A percentile compares a stretch with the other conserved stretches of the same genome.
Evolutionary conservation across 2,329 filamentous ascomycete species (phyloP).

Genomic region (Curvularia verruculosa): DNA sequence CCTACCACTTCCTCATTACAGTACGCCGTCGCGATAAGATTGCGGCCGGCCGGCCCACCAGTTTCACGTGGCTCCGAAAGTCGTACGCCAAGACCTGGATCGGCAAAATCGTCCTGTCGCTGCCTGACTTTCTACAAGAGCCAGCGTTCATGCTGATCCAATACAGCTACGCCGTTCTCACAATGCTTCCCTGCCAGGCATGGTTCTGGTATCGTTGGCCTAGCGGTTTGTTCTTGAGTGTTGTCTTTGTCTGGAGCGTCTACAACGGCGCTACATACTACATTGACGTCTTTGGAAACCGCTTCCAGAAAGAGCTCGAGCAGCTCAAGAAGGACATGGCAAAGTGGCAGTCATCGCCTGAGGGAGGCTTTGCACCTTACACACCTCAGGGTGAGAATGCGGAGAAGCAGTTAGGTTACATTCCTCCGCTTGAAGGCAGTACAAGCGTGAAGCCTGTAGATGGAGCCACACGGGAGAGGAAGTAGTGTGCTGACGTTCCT

Average conservation of each 20-base stretch:
- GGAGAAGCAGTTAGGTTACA: constrained; percentile 38
- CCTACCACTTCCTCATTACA: constrained; percentile 94
- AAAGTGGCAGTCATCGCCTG: constrained; percentile 72
- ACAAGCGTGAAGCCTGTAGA: constrained; percentile 29
- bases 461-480: constrained; percentile 28
- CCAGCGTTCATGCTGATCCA: constrained; percentile 95
- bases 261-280: constrained; percentile 98
- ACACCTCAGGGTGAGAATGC: constrained; percentile 25
- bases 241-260: constrained; percentile 91
- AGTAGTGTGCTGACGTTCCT: constrained; percentile 14
- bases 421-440: constrained; percentile 40
- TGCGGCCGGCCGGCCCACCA: constrained; percentile 90
- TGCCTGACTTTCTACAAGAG: constrained; percentile 80
- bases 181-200: constrained; percentile 91
- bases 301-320: constrained; percentile 96
- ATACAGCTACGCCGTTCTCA: constrained; percentile 86
- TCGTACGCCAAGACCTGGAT: constrained; percentile 91
- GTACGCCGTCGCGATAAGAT: constrained; percentile 95
- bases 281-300: constrained; percentile 95
- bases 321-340: constrained; percentile 85
- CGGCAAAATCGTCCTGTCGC: constrained; percentile 79
- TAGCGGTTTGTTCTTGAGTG: constrained; percentile 74
- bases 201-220: constrained; percentile 93
- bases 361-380: constrained; percentile 31
- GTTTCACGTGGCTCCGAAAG: constrained; percentile 93